Conservation (phyloP, 2,329 filamentous ascomycete species). For the Fusarium falciforme region DNA sequence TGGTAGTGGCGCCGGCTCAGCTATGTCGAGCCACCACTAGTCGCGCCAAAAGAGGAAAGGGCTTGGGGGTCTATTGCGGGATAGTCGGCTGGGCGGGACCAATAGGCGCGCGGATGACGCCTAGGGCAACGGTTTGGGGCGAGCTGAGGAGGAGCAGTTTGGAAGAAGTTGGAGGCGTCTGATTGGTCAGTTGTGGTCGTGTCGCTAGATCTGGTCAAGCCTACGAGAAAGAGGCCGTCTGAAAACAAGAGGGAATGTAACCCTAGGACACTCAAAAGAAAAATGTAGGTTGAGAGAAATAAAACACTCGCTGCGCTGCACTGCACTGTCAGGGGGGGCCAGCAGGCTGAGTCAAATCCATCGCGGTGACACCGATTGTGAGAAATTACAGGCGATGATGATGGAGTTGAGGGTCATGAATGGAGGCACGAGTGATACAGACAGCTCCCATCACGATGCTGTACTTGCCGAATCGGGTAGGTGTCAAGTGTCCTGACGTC, state of each 20-base stretch:
- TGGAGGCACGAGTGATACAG: neutral
- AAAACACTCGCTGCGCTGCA: neutral
- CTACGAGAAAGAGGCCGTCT: slow-evolving; percentile 35
- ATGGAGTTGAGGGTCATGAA: neutral
- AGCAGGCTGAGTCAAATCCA: slow-evolving; percentile 31
- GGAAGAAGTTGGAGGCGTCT: neutral
- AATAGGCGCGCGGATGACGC: slow-evolving; percentile 44
- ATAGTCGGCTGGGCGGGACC: slow-evolving; percentile 37
- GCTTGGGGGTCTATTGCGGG: slow-evolving; percentile 25
- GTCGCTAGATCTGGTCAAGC: slow-evolving; percentile 38
- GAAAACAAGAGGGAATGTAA: slow-evolving; percentile 32
- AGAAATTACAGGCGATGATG: slow-evolving; percentile 7
- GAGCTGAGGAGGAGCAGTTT: slow-evolving; percentile 38
- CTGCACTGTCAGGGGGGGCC: neutral
- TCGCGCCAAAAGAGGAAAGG: slow-evolving; percentile 38
- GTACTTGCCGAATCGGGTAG: neutral
- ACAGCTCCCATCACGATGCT: neutral
- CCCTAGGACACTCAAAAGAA: slow-evolving; percentile 16
- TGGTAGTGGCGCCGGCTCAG: slow-evolving; percentile 38
- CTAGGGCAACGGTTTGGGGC: slow-evolving; percentile 39
- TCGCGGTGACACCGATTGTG: slow-evolving; percentile 30
- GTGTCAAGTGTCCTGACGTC: neutral
- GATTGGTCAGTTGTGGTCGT: slow-evolving; percentile 19
- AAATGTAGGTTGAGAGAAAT: neutral
- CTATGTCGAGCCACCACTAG: slow-evolving; percentile 44